A percentile compares a stretch with the other conserved stretches of the same genome.
phyloP scores from a whole-genome alignment of 2,329 filamentous ascomycete genomes.

The Diaporthe sp. region DNA sequence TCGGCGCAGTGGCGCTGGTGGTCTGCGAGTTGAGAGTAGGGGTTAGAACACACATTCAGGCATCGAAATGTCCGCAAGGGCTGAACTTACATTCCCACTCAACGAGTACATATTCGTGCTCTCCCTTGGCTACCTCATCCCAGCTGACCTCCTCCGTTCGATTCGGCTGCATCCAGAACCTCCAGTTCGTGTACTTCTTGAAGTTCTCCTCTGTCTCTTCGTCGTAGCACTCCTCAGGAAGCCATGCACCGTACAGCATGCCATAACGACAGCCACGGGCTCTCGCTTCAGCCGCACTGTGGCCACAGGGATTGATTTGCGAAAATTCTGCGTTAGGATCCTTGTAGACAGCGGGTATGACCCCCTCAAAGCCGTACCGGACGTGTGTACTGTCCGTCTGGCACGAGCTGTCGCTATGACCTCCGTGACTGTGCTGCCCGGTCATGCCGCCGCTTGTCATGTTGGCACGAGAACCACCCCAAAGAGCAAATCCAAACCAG shows the following conservation, averaged over 20 bases:
- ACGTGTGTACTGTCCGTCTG: background rate
- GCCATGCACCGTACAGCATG: constrained; percentile 33
- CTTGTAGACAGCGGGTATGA: background rate
- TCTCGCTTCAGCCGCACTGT: constrained; percentile 15
- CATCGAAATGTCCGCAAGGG: no score
- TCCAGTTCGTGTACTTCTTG: constrained; percentile 26
- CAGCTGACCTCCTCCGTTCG: constrained; percentile 19
- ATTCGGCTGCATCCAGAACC: constrained; percentile 14
- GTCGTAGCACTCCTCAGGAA: constrained; percentile 22
- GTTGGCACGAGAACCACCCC: background rate
- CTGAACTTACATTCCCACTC: constrained; percentile 22
- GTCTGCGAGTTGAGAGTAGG: background rate
- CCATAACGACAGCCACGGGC: constrained; percentile 30
- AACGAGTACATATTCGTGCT: constrained; percentile 31
- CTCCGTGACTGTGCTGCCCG: constrained; percentile 4
- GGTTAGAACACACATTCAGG: background rate
- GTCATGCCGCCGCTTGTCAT: background rate
- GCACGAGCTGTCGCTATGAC: background rate
- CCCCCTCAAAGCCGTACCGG: constrained; percentile 1
- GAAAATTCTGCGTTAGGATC: background rate
- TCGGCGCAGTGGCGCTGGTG: constrained; percentile 1
- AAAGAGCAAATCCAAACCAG: background rate
- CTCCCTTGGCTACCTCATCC: constrained; percentile 25
- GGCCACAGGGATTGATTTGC: background rate
- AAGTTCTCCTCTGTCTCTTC: constrained; percentile 34